These are phyloP conservation scores for Magnusiomyces ingens DNA, from an alignment of 1,139 yeast species.

Conservation along the genomic window DNA sequence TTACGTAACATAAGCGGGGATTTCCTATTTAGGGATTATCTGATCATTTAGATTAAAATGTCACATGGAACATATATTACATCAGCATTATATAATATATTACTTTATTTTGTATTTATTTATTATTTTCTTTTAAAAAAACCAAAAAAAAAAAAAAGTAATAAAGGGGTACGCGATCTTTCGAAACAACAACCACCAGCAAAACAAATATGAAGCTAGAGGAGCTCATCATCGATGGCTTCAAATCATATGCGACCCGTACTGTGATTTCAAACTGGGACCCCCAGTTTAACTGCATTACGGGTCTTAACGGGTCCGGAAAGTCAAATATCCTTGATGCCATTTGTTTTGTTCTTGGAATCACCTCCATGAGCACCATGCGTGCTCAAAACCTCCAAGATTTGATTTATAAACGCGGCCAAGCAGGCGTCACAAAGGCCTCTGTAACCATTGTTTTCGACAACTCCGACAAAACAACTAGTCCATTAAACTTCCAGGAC, in stretches of 20 bases:
- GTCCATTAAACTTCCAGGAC: slow-evolving; percentile 85
- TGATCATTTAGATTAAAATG: too few relatives aligned
- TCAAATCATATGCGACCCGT: slow-evolving; percentile 95
- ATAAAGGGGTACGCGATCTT: not conserved
- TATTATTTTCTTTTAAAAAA: not conserved
- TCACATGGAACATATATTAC: too few relatives aligned
- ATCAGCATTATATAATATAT: not conserved
- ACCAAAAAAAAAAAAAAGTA: not conserved
- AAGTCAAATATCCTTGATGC: slow-evolving; percentile 94
- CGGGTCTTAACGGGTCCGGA: slow-evolving; percentile 96
- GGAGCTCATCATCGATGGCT: slow-evolving; percentile 93
- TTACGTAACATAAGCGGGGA: too few relatives aligned
- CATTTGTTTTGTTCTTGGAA: slow-evolving; percentile 96
- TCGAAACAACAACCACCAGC: not conserved
- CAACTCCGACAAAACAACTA: slow-evolving; percentile 63
- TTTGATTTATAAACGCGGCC: slow-evolving; percentile 91
- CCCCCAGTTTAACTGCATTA: slow-evolving; percentile 91
- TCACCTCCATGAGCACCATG: slow-evolving; percentile 87
- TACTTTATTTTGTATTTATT: not conserved
- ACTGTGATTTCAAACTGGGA: slow-evolving; percentile 97
- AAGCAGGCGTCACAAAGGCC: slow-evolving; percentile 96
- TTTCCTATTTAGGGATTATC: too few relatives aligned
- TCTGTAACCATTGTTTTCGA: slow-evolving; percentile 94
- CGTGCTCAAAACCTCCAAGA: slow-evolving; percentile 92
- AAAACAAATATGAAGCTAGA: slow-evolving; percentile 68